These are phyloP conservation scores for Fusarium sp. DNA, from an alignment of 2,329 filamentous ascomycete genomes.

Conservation along the genomic window DNA sequence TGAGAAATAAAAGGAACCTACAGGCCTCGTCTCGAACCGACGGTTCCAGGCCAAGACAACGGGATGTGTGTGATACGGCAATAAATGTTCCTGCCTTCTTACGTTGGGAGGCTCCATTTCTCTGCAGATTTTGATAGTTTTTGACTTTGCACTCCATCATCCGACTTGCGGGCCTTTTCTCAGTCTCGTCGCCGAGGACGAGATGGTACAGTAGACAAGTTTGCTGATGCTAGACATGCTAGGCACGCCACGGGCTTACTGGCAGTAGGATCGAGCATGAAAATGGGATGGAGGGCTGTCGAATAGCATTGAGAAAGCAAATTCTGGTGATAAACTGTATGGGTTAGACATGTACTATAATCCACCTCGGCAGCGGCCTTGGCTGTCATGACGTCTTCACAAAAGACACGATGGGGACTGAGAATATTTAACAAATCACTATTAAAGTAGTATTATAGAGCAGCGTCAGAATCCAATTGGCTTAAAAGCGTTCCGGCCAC, in stretches of 20 bases:
- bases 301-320: conserved; percentile 15
- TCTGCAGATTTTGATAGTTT: conserved; percentile 31
- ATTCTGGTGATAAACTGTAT: conserved; percentile 7
- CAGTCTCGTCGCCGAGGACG: conserved; percentile 23
- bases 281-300: conserved; percentile 10
- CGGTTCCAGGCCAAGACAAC: conserved; percentile 17
- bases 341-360: background rate
- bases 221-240: conserved; percentile 33
- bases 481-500: background rate
- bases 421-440: background rate
- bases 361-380: background rate
- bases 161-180: conserved; percentile 30
- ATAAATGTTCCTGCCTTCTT: conserved; percentile 12
- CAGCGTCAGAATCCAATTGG: conserved; percentile 30
- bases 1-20: conserved; percentile 18
- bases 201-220: conserved; percentile 16
- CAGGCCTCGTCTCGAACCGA: conserved; percentile 13
- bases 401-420: background rate
- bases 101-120: conserved; percentile 30
- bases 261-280: conserved; percentile 2
- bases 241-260: conserved; percentile 30
- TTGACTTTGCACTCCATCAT: conserved; percentile 23
- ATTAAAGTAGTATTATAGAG: background rate
- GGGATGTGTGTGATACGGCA: conserved; percentile 1
- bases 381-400: conserved; percentile 18